Base-by-base conservation (phyloP, 2,329 filamentous ascomycete genomes). In the Cytospora chrysosperma region DNA sequence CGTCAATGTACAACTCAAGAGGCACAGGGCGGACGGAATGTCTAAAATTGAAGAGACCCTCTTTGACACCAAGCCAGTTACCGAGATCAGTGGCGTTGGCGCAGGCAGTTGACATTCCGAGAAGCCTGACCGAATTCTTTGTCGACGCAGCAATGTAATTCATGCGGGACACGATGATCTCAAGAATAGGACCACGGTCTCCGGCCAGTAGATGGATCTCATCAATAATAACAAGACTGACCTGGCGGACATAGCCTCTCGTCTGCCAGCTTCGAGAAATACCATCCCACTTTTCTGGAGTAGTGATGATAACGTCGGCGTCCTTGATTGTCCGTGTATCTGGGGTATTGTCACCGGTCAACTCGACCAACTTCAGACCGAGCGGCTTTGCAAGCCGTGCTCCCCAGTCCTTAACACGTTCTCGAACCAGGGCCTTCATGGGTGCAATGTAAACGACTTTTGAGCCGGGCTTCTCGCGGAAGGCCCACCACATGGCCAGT, bases 231-330 rank as follows among this genome's bases (percentile, higher is more conserved):
- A 99, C 95, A 19, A 99, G 80, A 65, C 93, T 94, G 65, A 99
- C 95, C 76, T 97, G 90, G 59, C 93, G 88, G 49, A 99, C 95
- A 69, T 99, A 99, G 65, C 91, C 91, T 86, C 95, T 90, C 6
- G 94, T 98, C 75, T 98, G 93, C 95, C 96, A 99, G 72, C 92
- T 96, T 85, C 95, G 91, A 70, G 92, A 97, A 69, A 99, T 98
- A 85, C 96, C 96, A 74, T 99, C 96, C 95, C 95, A 99, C 75
- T 99, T 99, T 78, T 99, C 95, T n/a, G 95, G 96, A 0, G 96
- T 99, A 0, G 95, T 99, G 71, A 99, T 93, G 70, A 99, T 99
- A 67, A 99, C 92, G 74, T 99, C 95, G 4, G 95, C 95, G 73
- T 98, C 90, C 69, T 93, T 87, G 70, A 99, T 99, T 0, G 94